Conservation (phyloP, 805 yeast genomes). For the Monosporozyma aquatica region DNA sequence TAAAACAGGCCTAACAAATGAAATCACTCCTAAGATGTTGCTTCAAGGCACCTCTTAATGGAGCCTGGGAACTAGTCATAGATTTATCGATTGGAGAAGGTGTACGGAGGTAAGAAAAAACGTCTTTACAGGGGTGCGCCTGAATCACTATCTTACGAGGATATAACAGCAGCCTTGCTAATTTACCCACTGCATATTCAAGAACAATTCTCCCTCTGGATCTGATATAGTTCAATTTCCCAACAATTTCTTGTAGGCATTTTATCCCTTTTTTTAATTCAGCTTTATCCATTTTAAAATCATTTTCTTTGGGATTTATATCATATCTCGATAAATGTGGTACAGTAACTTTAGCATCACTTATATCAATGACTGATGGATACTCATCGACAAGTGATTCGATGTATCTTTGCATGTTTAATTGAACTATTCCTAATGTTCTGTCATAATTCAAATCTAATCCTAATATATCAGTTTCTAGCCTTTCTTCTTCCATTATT, state of each 20-base stretch:
- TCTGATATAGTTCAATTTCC: constrained; percentile 4
- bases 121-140: too few relatives aligned
- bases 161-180: constrained; percentile 1
- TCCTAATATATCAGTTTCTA: constrained; percentile 9
- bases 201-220: constrained; percentile 4
- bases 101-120: too few relatives aligned
- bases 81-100: too few relatives aligned
- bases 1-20: too few relatives aligned
- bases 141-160: constrained; percentile 4
- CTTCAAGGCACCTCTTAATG: too few relatives aligned
- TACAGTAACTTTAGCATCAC: background rate
- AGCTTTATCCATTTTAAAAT: background rate
- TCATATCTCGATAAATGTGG: background rate
- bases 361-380: background rate
- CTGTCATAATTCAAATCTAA: constrained; percentile 5
- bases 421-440: background rate
- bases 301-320: constrained; percentile 1
- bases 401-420: background rate
- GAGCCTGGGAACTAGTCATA: too few relatives aligned
- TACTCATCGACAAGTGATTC: background rate
- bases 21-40: too few relatives aligned
- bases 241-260: constrained; percentile 4
- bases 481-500: constrained; percentile 1
- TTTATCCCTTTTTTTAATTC: constrained; percentile 1
- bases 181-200: constrained; percentile 1